Conservation (phyloP, 148 eudicot species). For the Silene latifolia region DNA sequence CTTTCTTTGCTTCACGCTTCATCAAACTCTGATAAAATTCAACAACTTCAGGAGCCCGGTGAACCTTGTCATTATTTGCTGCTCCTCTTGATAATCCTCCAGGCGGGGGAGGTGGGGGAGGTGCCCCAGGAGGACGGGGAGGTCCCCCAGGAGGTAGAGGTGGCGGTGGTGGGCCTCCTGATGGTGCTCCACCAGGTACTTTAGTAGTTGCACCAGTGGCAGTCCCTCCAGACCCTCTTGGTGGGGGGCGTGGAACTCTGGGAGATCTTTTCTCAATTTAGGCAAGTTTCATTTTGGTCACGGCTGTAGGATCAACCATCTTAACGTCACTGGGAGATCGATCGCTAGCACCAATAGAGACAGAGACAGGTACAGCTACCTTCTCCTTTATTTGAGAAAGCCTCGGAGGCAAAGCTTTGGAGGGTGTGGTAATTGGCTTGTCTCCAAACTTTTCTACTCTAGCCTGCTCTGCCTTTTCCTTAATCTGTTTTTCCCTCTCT, state of each 20-base stretch:
- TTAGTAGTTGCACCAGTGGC: constrained; percentile 30
- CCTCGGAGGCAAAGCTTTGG: constrained; percentile 66
- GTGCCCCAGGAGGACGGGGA: constrained; percentile 52
- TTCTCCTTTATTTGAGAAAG: constrained; percentile 86
- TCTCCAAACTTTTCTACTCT: constrained; percentile 75
- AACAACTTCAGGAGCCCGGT: constrained; percentile 95
- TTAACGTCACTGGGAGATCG: constrained; percentile 42
- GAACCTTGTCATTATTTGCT: constrained; percentile 77
- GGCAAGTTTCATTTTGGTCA: constrained; percentile 74
- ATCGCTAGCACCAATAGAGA: constrained; percentile 37
- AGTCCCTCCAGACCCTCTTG: constrained; percentile 46
- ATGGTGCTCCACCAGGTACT: constrained; percentile 33
- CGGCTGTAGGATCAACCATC: constrained; percentile 42
- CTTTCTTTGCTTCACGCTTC: constrained; percentile 96
- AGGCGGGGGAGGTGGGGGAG: constrained; percentile 95
- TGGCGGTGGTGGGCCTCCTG: constrained; percentile 62
- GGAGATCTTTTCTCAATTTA: constrained; percentile 85
- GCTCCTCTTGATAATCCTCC: constrained; percentile 62
- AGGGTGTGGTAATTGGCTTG: constrained; percentile 24
- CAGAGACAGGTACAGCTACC: constrained; percentile 11
- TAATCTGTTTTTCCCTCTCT: constrained; percentile 81
- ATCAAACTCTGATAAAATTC: constrained; percentile 91
- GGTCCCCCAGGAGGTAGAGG: constrained; percentile 27
- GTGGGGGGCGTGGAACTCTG: constrained; percentile 85
- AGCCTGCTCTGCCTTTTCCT: constrained; percentile 90